phyloP scores from a whole-genome alignment of 768 basidiomycete genomes.

The Holtermanniella nyarrowii region DNA sequence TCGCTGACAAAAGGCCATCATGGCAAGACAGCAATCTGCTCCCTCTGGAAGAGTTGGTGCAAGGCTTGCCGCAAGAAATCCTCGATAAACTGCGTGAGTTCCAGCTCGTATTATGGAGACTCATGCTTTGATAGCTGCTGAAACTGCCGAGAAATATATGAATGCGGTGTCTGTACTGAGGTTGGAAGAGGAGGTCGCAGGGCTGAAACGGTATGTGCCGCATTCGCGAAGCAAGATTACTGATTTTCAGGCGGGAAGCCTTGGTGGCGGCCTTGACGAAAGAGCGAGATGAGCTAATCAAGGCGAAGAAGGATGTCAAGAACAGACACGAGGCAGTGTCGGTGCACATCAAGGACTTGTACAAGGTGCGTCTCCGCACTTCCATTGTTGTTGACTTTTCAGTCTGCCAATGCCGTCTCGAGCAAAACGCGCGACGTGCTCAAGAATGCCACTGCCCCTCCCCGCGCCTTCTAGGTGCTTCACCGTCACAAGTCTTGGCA shows the following conservation, averaged over 20 bases:
- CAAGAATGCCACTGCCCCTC: background rate
- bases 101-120: too few relatives aligned
- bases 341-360: slow-evolving; percentile 18
- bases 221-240: background rate
- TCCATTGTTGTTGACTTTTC: background rate
- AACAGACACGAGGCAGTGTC: slow-evolving; percentile 26
- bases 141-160: too few relatives aligned
- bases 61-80: background rate
- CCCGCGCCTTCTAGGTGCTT: background rate
- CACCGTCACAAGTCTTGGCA: background rate
- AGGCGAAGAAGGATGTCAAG: slow-evolving; percentile 32
- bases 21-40: background rate
- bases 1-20: background rate
- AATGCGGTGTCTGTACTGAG: background rate
- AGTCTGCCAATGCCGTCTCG: slow-evolving; percentile 19
- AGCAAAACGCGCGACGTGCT: slow-evolving; percentile 21
- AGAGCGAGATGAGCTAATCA: slow-evolving; percentile 22
- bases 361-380: slow-evolving; percentile 24
- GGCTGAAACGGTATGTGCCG: background rate
- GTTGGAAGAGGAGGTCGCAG: background rate
- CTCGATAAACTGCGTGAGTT: background rate
- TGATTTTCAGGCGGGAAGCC: slow-evolving; percentile 20
- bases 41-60: background rate
- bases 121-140: too few relatives aligned
- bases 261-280: slow-evolving; percentile 19